phyloP scores from a whole-genome alignment of 805 yeast genomes.

The Hanseniaspora singularis region DNA sequence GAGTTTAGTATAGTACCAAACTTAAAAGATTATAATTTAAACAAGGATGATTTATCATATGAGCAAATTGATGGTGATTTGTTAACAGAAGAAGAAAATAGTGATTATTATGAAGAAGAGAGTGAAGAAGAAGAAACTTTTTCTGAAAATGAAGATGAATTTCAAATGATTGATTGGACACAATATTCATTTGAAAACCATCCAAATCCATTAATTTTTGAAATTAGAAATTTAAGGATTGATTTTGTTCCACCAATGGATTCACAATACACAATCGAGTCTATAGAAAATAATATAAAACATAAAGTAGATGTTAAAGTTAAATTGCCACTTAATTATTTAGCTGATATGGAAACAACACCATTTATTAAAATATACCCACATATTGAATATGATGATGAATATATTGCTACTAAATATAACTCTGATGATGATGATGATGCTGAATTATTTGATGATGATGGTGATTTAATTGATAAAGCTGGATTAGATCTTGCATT shows the following conservation, averaged over 20 bases:
- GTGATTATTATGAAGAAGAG: constrained; percentile 31
- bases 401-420: constrained; percentile 9
- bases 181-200: constrained; percentile 4
- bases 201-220: constrained; percentile 13
- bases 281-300: constrained; percentile 9
- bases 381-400: constrained; percentile 6
- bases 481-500: constrained; percentile 12
- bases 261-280: constrained; percentile 13
- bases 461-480: constrained; percentile 14
- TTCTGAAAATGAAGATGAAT: constrained; percentile 17
- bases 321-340: constrained; percentile 9
- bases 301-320: constrained; percentile 4
- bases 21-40: constrained; percentile 27
- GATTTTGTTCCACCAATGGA: constrained; percentile 14
- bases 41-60: not conserved
- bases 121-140: constrained; percentile 25
- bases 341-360: constrained; percentile 3
- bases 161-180: constrained; percentile 5
- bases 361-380: constrained; percentile 9
- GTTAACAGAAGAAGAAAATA: constrained; percentile 24
- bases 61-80: constrained; percentile 15
- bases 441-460: constrained; percentile 13
- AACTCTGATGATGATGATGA: constrained; percentile 6
- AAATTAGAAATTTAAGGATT: constrained; percentile 7
- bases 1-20: constrained; percentile 32